phyloP scores from a whole-genome alignment of 331 rosid genomes.

The Malus hybrid region DNA sequence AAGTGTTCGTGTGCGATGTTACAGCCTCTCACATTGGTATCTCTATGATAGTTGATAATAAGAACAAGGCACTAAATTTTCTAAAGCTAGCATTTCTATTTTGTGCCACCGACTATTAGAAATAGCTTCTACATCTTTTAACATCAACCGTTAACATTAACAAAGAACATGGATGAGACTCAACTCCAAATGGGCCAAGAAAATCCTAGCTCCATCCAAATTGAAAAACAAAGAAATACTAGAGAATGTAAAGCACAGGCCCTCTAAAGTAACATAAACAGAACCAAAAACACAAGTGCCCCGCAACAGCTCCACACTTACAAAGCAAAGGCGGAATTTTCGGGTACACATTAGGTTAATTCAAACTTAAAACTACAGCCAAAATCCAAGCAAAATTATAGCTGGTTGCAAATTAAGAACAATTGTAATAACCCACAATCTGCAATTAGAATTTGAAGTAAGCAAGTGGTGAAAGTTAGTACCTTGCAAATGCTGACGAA shows the following conservation, averaged over 20 bases:
- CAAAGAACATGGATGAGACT: not conserved
- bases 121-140: not conserved
- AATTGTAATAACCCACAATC: not conserved
- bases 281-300: not conserved
- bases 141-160: not conserved
- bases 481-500: conserved; percentile 92
- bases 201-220: not conserved
- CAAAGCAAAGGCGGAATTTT: not conserved
- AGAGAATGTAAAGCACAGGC: not conserved
- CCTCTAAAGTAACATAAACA: not conserved
- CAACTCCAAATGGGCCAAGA: not conserved
- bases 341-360: not conserved
- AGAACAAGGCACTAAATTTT: not conserved
- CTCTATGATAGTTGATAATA: not conserved
- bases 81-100: not conserved
- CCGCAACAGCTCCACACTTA: not conserved
- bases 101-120: not conserved
- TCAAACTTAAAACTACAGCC: not conserved
- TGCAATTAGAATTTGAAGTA: not conserved
- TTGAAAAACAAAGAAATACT: not conserved
- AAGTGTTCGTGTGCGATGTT: not conserved
- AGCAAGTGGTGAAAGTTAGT: not conserved
- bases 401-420: not conserved
- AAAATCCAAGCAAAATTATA: not conserved
- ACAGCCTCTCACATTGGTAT: not conserved